A percentile compares a stretch with the other conserved stretches of the same genome.
phyloP scores from a whole-genome alignment of 148 eudicot genomes.

The Silene latifolia region DNA sequence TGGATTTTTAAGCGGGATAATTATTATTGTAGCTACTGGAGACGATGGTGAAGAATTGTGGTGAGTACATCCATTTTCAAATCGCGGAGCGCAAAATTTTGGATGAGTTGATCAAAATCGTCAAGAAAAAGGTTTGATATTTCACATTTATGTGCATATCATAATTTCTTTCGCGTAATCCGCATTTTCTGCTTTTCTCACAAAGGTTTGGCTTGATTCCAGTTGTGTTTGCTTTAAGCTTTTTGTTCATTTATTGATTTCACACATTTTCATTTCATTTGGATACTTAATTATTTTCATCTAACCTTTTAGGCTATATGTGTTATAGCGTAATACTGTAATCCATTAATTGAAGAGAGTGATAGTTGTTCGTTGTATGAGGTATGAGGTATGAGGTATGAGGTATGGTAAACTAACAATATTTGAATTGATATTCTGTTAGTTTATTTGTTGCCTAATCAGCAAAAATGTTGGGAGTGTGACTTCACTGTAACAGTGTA shows the following conservation, averaged over 20 bases:
- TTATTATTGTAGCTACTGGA: slow-evolving; percentile 63
- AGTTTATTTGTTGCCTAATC: background rate
- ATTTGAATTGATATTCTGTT: background rate
- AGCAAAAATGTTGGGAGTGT: background rate
- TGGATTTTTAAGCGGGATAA: slow-evolving; percentile 3
- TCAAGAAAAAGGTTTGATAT: slow-evolving; percentile 67
- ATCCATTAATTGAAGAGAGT: background rate
- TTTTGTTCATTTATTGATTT: background rate
- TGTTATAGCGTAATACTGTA: background rate
- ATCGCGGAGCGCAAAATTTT: slow-evolving; percentile 68
- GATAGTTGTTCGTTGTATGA: background rate
- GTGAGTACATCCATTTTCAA: slow-evolving; percentile 76
- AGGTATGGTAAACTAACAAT: background rate
- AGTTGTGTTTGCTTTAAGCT: background rate
- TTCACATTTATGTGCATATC: background rate
- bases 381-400: background rate
- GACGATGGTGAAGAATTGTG: slow-evolving; percentile 97
- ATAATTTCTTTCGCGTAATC: background rate
- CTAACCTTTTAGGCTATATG: background rate
- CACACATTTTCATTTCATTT: no score
- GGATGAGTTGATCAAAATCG: slow-evolving; percentile 86
- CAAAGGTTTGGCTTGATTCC: background rate
- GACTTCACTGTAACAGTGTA: background rate
- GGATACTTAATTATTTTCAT: background rate
- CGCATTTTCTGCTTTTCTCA: background rate